Percentiles rank a stretch among this genome's conserved stretches.
phyloP scores from a whole-genome alignment of 345 rosid species.

The Aquilaria yunnanensis region DNA sequence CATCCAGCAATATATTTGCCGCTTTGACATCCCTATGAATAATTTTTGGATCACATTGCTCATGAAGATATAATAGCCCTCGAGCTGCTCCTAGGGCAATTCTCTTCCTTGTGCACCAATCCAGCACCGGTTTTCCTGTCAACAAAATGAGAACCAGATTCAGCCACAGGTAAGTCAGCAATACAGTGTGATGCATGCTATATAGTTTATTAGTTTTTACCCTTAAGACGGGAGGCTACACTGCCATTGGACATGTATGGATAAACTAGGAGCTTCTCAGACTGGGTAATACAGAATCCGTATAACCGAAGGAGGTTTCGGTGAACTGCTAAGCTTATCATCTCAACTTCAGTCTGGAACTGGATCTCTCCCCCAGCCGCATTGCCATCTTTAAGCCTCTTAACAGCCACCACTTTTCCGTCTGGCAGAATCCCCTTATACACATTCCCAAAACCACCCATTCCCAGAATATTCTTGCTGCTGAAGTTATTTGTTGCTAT shows the following conservation, averaged over 20 bases:
- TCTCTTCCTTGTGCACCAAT: constrained; percentile 90
- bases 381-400: constrained; percentile 88
- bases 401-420: constrained; percentile 79
- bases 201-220: constrained; percentile 20
- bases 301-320: constrained; percentile 85
- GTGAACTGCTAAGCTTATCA: constrained; percentile 96
- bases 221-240: constrained; percentile 93
- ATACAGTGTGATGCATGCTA: background rate
- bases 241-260: constrained; percentile 98
- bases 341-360: constrained; percentile 94
- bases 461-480: constrained; percentile 83
- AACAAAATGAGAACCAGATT: background rate
- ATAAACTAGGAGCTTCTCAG: constrained; percentile 88
- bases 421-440: constrained; percentile 87
- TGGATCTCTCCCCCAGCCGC: constrained; percentile 79
- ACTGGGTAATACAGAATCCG: constrained; percentile 76
- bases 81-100: constrained; percentile 94
- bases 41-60: constrained; percentile 97
- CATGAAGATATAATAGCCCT: constrained; percentile 89
- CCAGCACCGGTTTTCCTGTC: constrained; percentile 68
- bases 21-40: constrained; percentile 99
- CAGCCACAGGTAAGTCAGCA: background rate
- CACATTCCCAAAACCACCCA: constrained; percentile 91
- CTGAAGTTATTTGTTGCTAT: constrained; percentile 78
- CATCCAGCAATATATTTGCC: constrained; percentile 91